Evolutionary conservation across 768 basidiomycete species (phyloP).

Genomic region (Termitomyces sp.): DNA sequence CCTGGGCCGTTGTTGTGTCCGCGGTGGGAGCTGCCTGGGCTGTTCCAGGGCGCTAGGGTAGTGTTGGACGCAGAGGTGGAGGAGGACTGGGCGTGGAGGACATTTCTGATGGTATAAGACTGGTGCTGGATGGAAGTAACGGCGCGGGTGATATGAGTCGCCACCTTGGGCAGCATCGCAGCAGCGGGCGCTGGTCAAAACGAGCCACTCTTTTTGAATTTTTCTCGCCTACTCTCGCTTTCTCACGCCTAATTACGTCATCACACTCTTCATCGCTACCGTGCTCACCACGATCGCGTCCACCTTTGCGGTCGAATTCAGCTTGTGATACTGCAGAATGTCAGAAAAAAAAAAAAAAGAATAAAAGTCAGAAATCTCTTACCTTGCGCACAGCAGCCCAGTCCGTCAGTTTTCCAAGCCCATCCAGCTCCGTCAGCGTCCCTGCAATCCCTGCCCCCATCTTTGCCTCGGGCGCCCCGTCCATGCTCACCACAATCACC

Average conservation of each 20-base stretch:
- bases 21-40: conserved; percentile 43
- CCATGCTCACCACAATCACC: conserved; percentile 71
- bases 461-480: conserved; percentile 35
- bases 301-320: conserved; percentile 42
- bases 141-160: conserved; percentile 73
- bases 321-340: conserved; percentile 62
- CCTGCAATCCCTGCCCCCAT: conserved; percentile 64
- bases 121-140: conserved; percentile 76
- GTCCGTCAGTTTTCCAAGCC: conserved; percentile 52
- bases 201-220: neutral
- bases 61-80: conserved; percentile 38
- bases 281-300: conserved; percentile 72
- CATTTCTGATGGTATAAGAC: conserved; percentile 69
- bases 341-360: neutral
- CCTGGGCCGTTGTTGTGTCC: conserved; percentile 55
- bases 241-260: conserved; percentile 21
- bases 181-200: neutral
- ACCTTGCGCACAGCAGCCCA: conserved; percentile 78
- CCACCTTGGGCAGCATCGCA: conserved; percentile 79
- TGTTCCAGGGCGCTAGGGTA: conserved; percentile 37
- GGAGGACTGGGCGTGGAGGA: conserved; percentile 62
- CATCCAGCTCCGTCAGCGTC: conserved; percentile 41
- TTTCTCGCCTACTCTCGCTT: conserved; percentile 9
- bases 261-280: conserved; percentile 80
- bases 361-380: no score